Base-by-base conservation (phyloP, 2,329 filamentous ascomycete genomes). In the Claviceps sp. region DNA sequence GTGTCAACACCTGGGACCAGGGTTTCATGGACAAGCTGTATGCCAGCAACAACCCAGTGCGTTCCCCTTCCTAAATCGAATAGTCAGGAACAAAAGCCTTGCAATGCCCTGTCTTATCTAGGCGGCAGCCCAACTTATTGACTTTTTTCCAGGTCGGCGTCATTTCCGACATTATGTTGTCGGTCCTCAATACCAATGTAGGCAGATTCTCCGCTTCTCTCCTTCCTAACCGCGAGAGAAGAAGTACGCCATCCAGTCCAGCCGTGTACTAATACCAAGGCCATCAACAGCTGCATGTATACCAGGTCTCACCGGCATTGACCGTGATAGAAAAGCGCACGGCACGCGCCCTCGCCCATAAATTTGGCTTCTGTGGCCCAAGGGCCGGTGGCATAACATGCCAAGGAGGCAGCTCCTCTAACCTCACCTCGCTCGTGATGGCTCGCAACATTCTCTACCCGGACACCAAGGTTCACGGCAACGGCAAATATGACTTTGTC, bases 1-100 rank as follows among this genome's bases (percentile, higher is more conserved):
- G 86, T 62, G 91, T 97, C 63, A 98, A 98, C 70, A 96, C 91
- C n/a, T 97, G 90, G 87, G 86, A 95, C 62, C 90, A 95, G 68
- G 91, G 91, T 11, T 98, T 97, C 68, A 70, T 97, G 62, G 90
- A 96, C 70, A 97, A 98, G 71, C 74, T 97, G 18, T 97, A 96
- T 67, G 81, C 86, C n/a, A 85, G 84, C 57, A 94, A 88, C 41
- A 93, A 93, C 63, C 85, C 91, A 43, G 83, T 85, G 63, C 55
- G 77, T 68, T 16, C 14, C 38, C 26, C 1, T 43, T 24, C 20
- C 20, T 20, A 18, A 41, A 18, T 8, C 7, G 9, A 45, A 26
- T 24, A 30, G 26, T 16, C 24, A 18, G 24, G 9, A 5, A 30
- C 26, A 9, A 44, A 26, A 24, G 13, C 8, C 38, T n/a, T 37